Base-by-base conservation (phyloP, 306 rosid species). In the Abrus precatorius region DNA sequence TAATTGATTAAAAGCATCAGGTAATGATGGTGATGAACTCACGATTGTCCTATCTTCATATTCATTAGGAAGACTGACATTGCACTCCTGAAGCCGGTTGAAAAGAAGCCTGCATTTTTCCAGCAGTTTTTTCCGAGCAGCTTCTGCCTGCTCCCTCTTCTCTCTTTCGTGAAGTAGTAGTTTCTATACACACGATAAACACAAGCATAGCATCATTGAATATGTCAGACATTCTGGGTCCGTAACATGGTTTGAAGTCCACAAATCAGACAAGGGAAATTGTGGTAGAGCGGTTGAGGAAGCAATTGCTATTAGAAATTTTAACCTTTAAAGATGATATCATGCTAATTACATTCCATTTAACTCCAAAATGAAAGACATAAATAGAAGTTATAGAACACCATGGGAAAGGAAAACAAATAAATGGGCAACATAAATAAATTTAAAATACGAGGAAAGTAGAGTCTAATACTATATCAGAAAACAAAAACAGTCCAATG, bases 1-100 rank as follows among this genome's bases (percentile, higher is more conserved):
- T 86, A 95, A 82, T 83, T 88, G 79, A 74, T 88, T 77, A 48
- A 87, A 84, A 79, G 92, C 85, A 70, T 87, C 89, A 34, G 75
- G 64, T 29, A 77, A 78, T 43, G 92, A 84, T 28, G 92, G 83
- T 28, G 97, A 92, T 30, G 88, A 72, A 72, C 83, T 78, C 75
- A 48, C 64, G 43, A 28, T 7, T 49, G 78, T 57, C 38, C 78
- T 74, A 38, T 80, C 86, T 71, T 76, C 85, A 11, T 82, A 74
- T 12, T 84, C 89, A 6, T 75, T 32, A 28, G 87, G 85, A 79
- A 90, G 83, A 81, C 68, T 74, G 78, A 77, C 86, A 83, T 77
- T 84, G 88, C 94, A 91, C 66, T 90, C 90, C 74, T 83, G 87
- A 84, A 95, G 97, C 87, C 74, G 87, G 89, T 63, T 74, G 53